These are phyloP conservation scores for Solanum tacnaense DNA, from an alignment of 257 asterid genomes.

Conservation along the genomic window DNA sequence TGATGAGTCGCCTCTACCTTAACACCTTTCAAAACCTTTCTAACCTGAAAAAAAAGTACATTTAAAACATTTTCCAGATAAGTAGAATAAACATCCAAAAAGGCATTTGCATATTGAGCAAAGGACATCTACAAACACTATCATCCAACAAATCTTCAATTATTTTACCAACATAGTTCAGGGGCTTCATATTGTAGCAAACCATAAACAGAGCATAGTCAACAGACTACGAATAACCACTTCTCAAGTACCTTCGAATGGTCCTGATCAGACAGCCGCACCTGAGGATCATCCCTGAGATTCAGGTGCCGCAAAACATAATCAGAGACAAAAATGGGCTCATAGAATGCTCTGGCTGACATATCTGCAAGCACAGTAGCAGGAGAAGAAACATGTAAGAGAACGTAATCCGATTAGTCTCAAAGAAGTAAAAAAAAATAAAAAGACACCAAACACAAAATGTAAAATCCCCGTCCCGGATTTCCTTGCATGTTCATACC, in stretches of 20 bases:
- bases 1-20: constrained; percentile 30
- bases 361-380: constrained; percentile 41
- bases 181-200: background rate
- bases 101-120: background rate
- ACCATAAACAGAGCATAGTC: background rate
- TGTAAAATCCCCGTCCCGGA: background rate
- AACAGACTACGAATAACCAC: background rate
- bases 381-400: background rate
- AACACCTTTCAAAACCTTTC: constrained; percentile 36
- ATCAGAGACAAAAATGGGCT: constrained; percentile 33
- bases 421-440: background rate
- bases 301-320: constrained; percentile 23
- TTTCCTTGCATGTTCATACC: constrained; percentile 24
- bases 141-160: background rate
- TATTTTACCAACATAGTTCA: background rate
- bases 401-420: background rate
- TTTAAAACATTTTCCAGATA: background rate
- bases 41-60: constrained; percentile 25
- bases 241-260: constrained; percentile 42
- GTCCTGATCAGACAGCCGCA: constrained; percentile 49
- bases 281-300: constrained; percentile 19
- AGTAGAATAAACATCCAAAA: background rate
- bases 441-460: background rate
- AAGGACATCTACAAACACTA: background rate
- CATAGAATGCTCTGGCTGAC: constrained; percentile 71